Percentiles rank a stretch among this genome's conserved stretches.
Evolutionary conservation across 2,329 filamentous ascomycete genomes (phyloP).

Genomic region (Monosporascus ibericus): DNA sequence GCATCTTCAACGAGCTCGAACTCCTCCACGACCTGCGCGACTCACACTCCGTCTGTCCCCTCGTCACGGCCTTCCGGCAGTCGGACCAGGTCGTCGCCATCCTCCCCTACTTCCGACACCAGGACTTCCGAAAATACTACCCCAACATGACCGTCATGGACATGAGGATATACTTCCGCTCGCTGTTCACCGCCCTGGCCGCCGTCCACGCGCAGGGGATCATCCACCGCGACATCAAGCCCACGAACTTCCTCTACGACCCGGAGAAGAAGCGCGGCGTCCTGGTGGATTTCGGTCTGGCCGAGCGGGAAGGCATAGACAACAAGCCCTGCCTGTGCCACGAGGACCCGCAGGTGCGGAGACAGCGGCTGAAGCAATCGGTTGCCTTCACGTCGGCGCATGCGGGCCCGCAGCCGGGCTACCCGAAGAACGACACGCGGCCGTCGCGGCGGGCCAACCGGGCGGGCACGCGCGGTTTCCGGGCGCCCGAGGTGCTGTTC

Average conservation of each 20-base stretch:
- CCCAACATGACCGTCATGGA: slow-evolving; percentile 80
- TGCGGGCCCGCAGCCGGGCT: slow-evolving; percentile 54
- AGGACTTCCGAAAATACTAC: slow-evolving; percentile 93
- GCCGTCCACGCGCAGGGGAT: slow-evolving; percentile 81
- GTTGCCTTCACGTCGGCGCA: slow-evolving; percentile 50
- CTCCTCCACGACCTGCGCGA: slow-evolving; percentile 80
- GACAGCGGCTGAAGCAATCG: slow-evolving; percentile 45
- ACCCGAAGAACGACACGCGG: slow-evolving; percentile 84
- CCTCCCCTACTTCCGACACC: slow-evolving; percentile 90
- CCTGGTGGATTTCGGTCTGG: slow-evolving; percentile 97
- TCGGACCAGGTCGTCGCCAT: slow-evolving; percentile 94
- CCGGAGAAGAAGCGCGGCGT: slow-evolving; percentile 75
- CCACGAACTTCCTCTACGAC: slow-evolving; percentile 95
- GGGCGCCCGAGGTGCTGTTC: slow-evolving; percentile 91
- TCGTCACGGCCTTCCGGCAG: slow-evolving; percentile 94
- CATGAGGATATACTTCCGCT: slow-evolving; percentile 84
- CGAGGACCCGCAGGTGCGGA: slow-evolving; percentile 56
- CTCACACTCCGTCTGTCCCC: slow-evolving; percentile 80
- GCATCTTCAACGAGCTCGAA: slow-evolving; percentile 95
- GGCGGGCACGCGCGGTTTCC: slow-evolving; percentile 90
- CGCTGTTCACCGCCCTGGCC: slow-evolving; percentile 76
- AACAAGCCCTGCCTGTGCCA: slow-evolving; percentile 78
- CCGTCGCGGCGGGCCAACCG: slow-evolving; percentile 87
- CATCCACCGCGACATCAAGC: slow-evolving; percentile 92
- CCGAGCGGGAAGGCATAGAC: slow-evolving; percentile 75